Evolutionary conservation across 2,329 filamentous ascomycete species (phyloP), one percentile per base, ranked within the genome.

Genomic region (Trichoderma brevicompactum): DNA sequence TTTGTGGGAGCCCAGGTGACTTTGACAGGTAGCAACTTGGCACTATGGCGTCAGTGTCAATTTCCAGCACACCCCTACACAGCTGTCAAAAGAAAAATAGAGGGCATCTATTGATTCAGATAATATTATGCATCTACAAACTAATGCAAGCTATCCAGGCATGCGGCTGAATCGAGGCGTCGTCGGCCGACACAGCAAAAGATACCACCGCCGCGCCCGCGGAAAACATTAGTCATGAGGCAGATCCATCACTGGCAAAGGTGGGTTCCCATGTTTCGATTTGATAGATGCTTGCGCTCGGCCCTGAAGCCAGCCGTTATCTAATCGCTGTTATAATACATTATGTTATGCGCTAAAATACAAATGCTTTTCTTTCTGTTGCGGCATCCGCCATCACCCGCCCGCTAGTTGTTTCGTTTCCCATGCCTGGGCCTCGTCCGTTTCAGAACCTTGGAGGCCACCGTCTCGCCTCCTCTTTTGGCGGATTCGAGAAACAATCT

Each of bases 391-490:
- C 55, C 58, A 52, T 62, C 38, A 32, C 23, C 48, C 50, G 61
- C 44, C 43, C 50, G 52, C 50, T 50, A 49, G 52, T 38, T 49
- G 61, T 64, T 56, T 64, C 52, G 61, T 56, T 64, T 49, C 61
- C 41, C 41, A 40, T 48, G 50, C 44, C 52, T 32, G 40, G 52
- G 23, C 38, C 36, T 49, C 52, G 52, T 48, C 41, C 53, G 61
- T 64, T 64, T 64, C 61, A 64, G 52, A 23, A 41, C 52, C 43
- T 41, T 64, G 60, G 43, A 55, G 36, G 40, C 32, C 17, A 9
- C 53, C 36, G 40, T 44, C 38, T 44, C 53, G 19, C 28, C 53
- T 15, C 40, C 23, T 52, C 40, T 13, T 28, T 58, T 58, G 40
- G 54, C 54, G 41, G 32, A 41, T 34, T 48, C 43, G 38, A 56